Percentiles rank a stretch among this genome's conserved stretches.
These are phyloP conservation scores for Rhodotorula glutinis DNA, from an alignment of 1,284 basidiomycete species.

Conservation along the genomic window DNA sequence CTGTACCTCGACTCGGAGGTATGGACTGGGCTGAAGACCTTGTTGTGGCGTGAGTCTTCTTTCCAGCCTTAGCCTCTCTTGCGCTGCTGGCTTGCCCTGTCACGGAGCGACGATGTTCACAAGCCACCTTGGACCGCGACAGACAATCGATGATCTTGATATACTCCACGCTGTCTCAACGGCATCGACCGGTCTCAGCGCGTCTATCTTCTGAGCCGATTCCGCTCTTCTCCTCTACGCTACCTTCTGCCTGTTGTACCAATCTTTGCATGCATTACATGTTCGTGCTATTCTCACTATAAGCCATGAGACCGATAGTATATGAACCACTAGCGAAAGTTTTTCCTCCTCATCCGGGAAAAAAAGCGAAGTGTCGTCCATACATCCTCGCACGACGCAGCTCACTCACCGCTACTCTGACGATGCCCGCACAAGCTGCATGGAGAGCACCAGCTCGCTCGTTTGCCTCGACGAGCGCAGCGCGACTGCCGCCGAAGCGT, in stretches of 20 bases:
- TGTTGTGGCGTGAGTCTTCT: constrained; percentile 36
- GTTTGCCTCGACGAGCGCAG: constrained; percentile 16
- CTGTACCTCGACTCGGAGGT: constrained; percentile 74
- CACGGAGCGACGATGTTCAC: no score
- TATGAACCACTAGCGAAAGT: no score
- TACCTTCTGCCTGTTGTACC: background rate
- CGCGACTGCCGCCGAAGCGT: constrained; percentile 24
- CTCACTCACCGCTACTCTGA: background rate
- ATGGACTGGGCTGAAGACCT: constrained; percentile 54
- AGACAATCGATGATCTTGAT: constrained; percentile 27
- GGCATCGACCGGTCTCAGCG: no score
- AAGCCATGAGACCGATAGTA: no score
- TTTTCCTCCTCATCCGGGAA: no score
- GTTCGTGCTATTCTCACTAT: no score
- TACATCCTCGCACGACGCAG: background rate
- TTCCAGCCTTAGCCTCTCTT: background rate
- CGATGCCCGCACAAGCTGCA: background rate
- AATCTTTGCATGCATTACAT: background rate
- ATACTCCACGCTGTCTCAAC: no score
- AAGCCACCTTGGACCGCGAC: background rate
- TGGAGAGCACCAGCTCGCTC: background rate
- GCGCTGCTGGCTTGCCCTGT: background rate
- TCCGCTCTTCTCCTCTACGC: no score
- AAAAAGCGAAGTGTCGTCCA: no score
- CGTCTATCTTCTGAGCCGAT: background rate